Base-by-base conservation (phyloP, 768 basidiomycete species). In the Clathrus columnatus region DNA sequence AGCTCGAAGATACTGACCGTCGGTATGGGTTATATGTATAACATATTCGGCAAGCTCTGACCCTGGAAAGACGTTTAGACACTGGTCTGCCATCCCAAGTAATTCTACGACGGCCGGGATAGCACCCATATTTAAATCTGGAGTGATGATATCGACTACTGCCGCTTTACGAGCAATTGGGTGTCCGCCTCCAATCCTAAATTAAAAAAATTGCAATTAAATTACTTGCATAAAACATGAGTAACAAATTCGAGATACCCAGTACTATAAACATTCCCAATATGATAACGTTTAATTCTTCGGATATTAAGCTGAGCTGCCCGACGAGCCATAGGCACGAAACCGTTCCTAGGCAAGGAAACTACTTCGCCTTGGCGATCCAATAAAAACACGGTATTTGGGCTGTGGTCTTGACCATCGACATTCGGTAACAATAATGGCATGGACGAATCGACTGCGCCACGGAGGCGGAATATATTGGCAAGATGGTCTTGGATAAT, bases 381-480 rank as follows among this genome's bases (percentile, higher is more conserved):
- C 27, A 97, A 77, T 60, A 91, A 82, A 5, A 82, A 73, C 2
- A 86, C 88, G 26, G 84, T 80, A 6, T 75, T 78, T 42, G 76
- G 75, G 28, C 84, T 80, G 27, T 87, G 84, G 24, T 57, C 53
- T 17, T 81, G 80, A 2, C 75, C 70, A 27, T 83, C 76, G 48
- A 79, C 74, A 1, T 81, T 74, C 0, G 87, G 93, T 66, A 91
- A 80, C 10, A 96, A 73, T n/a, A 94, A 68, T 0, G 91, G 86
- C 0, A 91, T 85, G 61, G 89, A 87, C 69, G 85, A 84, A 59
- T 92, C 83, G 1, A 95, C 81, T 2, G 94, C 93, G 5, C 94
- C 94, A 63, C 94, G 94, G 4, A 94, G 75, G 32, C 84, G 81
- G 68, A 95, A 94, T 17, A 93, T 83, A 1, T 84, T 72, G 2